These are phyloP conservation scores for Linnemannia zychae DNA, from an alignment of 192 early-diverging fungal species.

Conservation along the genomic window DNA sequence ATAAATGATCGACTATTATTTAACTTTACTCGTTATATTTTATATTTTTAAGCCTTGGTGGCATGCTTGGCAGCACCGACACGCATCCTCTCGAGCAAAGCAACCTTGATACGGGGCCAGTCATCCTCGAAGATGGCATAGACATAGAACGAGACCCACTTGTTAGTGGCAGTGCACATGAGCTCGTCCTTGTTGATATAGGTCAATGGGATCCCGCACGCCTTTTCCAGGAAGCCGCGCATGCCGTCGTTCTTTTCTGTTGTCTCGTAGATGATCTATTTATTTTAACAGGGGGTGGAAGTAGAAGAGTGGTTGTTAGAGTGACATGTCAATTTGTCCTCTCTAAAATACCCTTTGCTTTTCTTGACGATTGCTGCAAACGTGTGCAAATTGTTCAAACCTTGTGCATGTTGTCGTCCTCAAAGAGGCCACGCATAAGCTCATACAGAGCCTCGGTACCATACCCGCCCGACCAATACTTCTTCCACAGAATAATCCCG, in stretches of 20 bases:
- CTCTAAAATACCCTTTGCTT: too few species aligned
- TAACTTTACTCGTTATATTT: background rate
- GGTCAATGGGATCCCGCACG: slow-evolving; percentile 24
- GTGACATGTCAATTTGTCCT: too few species aligned
- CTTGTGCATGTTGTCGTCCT: slow-evolving; percentile 55
- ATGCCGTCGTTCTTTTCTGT: slow-evolving; percentile 37
- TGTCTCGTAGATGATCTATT: slow-evolving; percentile 48
- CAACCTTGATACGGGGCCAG: slow-evolving; percentile 46
- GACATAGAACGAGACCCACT: slow-evolving; percentile 39
- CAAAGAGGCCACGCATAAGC: slow-evolving; percentile 48
- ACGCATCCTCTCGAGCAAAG: slow-evolving; percentile 25
- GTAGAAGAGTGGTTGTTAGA: background rate
- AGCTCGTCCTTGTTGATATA: slow-evolving; percentile 43
- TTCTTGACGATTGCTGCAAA: background rate
- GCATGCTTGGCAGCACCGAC: slow-evolving; percentile 35
- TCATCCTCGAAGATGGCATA: slow-evolving; percentile 54
- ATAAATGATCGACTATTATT: background rate
- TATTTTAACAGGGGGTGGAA: too few species aligned
- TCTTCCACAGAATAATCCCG: slow-evolving; percentile 49
- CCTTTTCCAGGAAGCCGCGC: slow-evolving; percentile 46
- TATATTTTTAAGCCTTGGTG: slow-evolving; percentile 9
- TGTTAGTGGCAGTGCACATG: slow-evolving; percentile 20
- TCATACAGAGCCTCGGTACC: slow-evolving; percentile 51
- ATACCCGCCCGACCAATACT: slow-evolving; percentile 48
- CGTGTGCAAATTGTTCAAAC: background rate